Percentiles rank a stretch among this genome's conserved stretches.
These are phyloP conservation scores for Xylaria hypoxylon DNA, from an alignment of 2,329 filamentous ascomycete genomes.

Conservation along the genomic window DNA sequence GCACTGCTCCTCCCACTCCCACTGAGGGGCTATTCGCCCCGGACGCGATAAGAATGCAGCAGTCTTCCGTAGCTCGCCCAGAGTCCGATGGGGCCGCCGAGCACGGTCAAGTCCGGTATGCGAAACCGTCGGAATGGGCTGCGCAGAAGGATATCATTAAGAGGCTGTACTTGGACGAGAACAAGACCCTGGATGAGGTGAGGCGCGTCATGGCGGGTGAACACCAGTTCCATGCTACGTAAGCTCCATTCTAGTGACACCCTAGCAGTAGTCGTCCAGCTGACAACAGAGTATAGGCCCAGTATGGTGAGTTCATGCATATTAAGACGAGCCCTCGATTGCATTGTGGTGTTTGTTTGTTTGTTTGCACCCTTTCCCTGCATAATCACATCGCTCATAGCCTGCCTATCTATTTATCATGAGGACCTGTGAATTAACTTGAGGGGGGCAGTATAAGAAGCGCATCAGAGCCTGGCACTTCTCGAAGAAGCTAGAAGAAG, in stretches of 20 bases:
- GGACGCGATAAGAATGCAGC: conserved; percentile 34
- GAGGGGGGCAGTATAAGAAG: conserved; percentile 53
- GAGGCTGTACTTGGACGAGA: conserved; percentile 56
- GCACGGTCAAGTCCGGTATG: conserved; percentile 39
- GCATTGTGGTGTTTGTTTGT: conserved; percentile 30
- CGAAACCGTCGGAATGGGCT: conserved; percentile 44
- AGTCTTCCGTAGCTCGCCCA: conserved; percentile 28
- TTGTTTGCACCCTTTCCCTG: conserved; percentile 22
- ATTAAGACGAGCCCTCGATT: conserved; percentile 20
- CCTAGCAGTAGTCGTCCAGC: conserved; percentile 17
- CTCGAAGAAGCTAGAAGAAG: conserved; percentile 57
- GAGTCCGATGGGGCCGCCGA: conserved; percentile 30
- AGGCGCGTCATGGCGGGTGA: conserved; percentile 55
- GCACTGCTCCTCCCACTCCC: conserved; percentile 14
- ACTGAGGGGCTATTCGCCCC: conserved; percentile 28
- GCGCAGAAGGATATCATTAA: conserved; percentile 51
- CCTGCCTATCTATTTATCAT: too few relatives aligned
- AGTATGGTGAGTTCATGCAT: conserved; percentile 50
- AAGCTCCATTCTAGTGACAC: conserved; percentile 40
- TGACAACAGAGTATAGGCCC: conserved; percentile 48
- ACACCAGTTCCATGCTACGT: conserved; percentile 56
- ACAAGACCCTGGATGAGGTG: conserved; percentile 56
- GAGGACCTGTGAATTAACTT: conserved; percentile 43
- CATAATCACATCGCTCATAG: conserved; percentile 16
- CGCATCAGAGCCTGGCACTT: conserved; percentile 58